Conservation (phyloP, 1,284 basidiomycete species). For the Heterobasidion annosum region DNA sequence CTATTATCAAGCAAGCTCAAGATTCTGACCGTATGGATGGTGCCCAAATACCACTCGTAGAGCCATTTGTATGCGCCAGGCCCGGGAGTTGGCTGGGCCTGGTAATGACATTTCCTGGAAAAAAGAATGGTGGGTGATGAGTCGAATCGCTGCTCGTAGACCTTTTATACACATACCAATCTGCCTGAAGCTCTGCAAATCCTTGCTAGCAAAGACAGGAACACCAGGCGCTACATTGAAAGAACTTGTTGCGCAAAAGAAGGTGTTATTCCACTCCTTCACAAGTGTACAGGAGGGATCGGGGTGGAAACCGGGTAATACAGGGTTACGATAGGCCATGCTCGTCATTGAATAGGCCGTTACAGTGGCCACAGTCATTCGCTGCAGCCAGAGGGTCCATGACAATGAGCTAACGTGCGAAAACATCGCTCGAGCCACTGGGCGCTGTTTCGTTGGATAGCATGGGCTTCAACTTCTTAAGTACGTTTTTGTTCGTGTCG, state of each 20-base stretch:
- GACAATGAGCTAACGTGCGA: no score
- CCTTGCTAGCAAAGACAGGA: conserved; percentile 15
- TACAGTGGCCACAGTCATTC: not conserved
- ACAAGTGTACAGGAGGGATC: conserved; percentile 10
- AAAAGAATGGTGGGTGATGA: not conserved
- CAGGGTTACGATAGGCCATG: conserved; percentile 4
- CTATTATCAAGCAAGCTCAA: not conserved
- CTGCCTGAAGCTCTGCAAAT: conserved; percentile 16
- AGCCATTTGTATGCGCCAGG: conserved; percentile 12
- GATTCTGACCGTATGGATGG: conserved; percentile 7
- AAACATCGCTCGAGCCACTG: not conserved
- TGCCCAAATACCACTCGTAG: conserved; percentile 18
- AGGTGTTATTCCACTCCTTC: conserved; percentile 3
- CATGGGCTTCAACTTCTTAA: no score
- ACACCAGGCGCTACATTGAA: conserved; percentile 18
- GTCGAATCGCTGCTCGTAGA: not conserved
- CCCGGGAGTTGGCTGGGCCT: conserved; percentile 14
- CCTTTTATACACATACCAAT: conserved; percentile 11
- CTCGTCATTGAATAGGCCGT: not conserved
- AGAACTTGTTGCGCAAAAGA: conserved; percentile 11
- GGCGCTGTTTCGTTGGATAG: not conserved
- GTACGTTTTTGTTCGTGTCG: no score
- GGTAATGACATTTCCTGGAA: conserved; percentile 14
- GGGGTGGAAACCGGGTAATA: conserved; percentile 9
- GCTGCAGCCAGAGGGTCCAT: no score